Base-by-base conservation (phyloP, 106 monocot species). In the Xerophyta viscosa region DNA sequence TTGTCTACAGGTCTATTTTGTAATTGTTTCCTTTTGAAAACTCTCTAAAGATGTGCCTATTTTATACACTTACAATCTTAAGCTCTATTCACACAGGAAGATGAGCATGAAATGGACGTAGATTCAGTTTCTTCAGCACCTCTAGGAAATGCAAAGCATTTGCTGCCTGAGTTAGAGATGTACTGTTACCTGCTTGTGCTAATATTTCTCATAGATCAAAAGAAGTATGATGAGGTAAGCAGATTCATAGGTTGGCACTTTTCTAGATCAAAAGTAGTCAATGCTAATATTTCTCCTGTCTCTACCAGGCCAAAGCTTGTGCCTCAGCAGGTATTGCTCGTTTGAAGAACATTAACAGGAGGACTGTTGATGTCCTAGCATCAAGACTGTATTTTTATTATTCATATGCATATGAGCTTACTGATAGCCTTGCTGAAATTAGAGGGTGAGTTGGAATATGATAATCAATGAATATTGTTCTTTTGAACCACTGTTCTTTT, bases 161-260 rank as follows among this genome's bases (percentile, higher is more conserved):
- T 66, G n/a, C 44, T 83, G 12, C 98, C 98, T 11, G 98, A 99
- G 61, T 57, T 99, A 56, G 98, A 99, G 58, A 91, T 99, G 1
- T 99, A 86, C 64, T 90, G 90, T 52, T 99, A 90, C 69, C 65
- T 99, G 62, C 80, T 99, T 66, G 90, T 86, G 26, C 61, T 99
- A 29, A 90, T 99, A 65, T 99, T 80, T 60, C 66, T 99, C 30
- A 91, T 99, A 59, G 98, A 99, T 23, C 73, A 83, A 44, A 99
- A 99, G 67, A 71, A 39, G 77, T 99, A 86, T 37, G 54, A 83
- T 61, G 79, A 83, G 98, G 98, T 99, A 63, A 20, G 14, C 46
- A 36, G 20, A 20, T 20, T 53, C 24, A 17, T n/a, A 2, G 25
- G 20, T 15, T 21, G 20, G 17, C 10, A 39, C 23, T 2, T 17